phyloP scores from a whole-genome alignment of 2,329 filamentous ascomycete genomes.

The Cordyceps javanica region DNA sequence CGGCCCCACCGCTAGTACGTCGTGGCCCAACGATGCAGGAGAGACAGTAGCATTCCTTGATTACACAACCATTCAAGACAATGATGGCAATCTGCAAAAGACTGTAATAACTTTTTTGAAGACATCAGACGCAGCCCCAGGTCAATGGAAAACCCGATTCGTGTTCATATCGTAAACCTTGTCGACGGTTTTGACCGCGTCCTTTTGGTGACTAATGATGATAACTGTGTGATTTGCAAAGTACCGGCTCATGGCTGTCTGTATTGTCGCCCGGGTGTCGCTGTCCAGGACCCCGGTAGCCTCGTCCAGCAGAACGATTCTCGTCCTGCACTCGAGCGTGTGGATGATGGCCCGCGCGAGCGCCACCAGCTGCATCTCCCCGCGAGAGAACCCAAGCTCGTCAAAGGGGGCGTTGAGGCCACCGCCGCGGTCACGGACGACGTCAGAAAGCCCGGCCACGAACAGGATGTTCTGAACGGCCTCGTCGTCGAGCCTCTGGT shows the following conservation, averaged over 20 bases:
- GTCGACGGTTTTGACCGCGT: not conserved
- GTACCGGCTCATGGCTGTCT: not conserved
- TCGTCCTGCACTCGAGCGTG: not conserved
- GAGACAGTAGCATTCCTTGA: too few relatives aligned
- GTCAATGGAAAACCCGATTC: not conserved
- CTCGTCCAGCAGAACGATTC: not conserved
- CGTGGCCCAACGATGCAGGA: too few relatives aligned
- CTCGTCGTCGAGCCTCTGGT: not conserved
- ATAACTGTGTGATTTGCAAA: not conserved
- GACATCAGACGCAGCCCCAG: too few relatives aligned
- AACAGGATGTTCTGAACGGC: not conserved
- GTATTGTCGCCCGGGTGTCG: not conserved
- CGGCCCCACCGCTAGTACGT: too few relatives aligned
- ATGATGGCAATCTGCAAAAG: too few relatives aligned
- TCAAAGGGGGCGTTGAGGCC: not conserved
- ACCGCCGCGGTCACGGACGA: not conserved
- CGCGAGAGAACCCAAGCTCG: not conserved
- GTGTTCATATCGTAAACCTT: not conserved
- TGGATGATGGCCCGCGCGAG: not conserved
- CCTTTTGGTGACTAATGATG: not conserved
- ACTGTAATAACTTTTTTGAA: too few relatives aligned
- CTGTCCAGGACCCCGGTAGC: not conserved
- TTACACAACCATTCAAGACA: too few relatives aligned
- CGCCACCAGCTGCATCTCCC: not conserved
- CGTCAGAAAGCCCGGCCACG: not conserved